Conservation (phyloP, 306 rosid genomes). For the Vigna trinervia region DNA sequence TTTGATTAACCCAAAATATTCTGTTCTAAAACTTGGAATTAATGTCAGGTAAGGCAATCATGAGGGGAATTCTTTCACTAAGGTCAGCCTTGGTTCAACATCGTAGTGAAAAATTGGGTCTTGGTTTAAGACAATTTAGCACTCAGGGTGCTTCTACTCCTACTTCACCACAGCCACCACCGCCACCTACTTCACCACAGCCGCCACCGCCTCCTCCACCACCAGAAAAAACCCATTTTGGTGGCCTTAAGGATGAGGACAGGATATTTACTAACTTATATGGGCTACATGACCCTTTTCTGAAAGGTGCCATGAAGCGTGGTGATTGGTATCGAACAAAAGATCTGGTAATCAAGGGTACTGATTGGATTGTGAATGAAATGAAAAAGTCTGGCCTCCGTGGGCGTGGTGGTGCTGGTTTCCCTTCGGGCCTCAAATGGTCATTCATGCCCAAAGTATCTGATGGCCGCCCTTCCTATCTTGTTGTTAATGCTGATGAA, state of each 20-base stretch:
- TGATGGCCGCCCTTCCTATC: slow-evolving; percentile 99
- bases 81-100: slow-evolving; percentile 58
- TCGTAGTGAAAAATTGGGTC: slow-evolving; percentile 55
- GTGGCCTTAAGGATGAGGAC: slow-evolving; percentile 96
- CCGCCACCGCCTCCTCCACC: slow-evolving; percentile 97
- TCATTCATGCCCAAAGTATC: slow-evolving; percentile 99
- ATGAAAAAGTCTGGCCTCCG: slow-evolving; percentile 97
- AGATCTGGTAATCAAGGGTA: slow-evolving; percentile 87
- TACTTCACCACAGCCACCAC: slow-evolving; percentile 80
- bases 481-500: slow-evolving; percentile 98
- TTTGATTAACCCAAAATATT: slow-evolving; percentile 5
- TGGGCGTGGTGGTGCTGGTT: slow-evolving; percentile 99
- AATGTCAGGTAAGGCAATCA: slow-evolving; percentile 68
- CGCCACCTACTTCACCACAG: slow-evolving; percentile 76
- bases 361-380: slow-evolving; percentile 99
- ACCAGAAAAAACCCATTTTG: slow-evolving; percentile 94
- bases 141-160: slow-evolving; percentile 74
- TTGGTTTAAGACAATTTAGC: slow-evolving; percentile 74
- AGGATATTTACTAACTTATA: slow-evolving; percentile 94
- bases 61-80: slow-evolving; percentile 71
- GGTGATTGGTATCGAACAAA: slow-evolving; percentile 97
- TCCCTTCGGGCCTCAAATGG: slow-evolving; percentile 99
- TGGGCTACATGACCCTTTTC: slow-evolving; percentile 94
- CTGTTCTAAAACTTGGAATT: slow-evolving; percentile 32
- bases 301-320: slow-evolving; percentile 96